phyloP scores from a whole-genome alignment of 768 basidiomycete species.

The Kwoniella dendrophila region DNA sequence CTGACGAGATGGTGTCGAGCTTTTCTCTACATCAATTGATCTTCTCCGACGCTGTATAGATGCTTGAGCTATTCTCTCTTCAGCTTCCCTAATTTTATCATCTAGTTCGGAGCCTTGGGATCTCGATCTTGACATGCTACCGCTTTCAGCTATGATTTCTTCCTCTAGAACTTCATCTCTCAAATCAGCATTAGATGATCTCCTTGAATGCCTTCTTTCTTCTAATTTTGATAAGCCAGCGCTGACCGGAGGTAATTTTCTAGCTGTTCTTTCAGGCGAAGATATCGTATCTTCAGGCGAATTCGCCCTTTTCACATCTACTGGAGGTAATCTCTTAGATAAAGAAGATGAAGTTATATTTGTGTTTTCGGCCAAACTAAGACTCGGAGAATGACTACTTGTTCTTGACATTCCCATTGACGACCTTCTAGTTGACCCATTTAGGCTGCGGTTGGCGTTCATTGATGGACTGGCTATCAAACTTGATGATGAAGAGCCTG shows the following conservation, averaged over 20 bases:
- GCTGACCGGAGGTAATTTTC: slow-evolving; percentile 7
- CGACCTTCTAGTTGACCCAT: slow-evolving; percentile 4
- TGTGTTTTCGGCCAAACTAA: neutral
- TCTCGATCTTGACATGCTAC: slow-evolving; percentile 2
- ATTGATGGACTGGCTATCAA: slow-evolving; percentile 13
- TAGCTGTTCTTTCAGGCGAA: slow-evolving; percentile 18
- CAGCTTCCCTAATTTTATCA: slow-evolving; percentile 24
- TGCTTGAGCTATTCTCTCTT: slow-evolving; percentile 22
- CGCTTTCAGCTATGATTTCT: neutral
- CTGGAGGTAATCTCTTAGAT: neutral
- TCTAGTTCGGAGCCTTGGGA: slow-evolving; percentile 25
- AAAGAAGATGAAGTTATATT: neutral
- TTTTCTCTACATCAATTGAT: slow-evolving; percentile 8
- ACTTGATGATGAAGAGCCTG: slow-evolving; percentile 26
- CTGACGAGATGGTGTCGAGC: neutral
- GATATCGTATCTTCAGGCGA: slow-evolving; percentile 8
- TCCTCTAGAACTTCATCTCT: slow-evolving; percentile 12
- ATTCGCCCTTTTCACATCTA: slow-evolving; percentile 8
- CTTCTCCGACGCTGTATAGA: neutral
- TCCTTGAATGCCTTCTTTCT: slow-evolving; percentile 3
- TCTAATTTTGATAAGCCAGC: slow-evolving; percentile 2
- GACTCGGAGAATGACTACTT: slow-evolving; percentile 19
- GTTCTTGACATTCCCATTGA: slow-evolving; percentile 10
- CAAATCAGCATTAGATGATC: slow-evolving; percentile 7
- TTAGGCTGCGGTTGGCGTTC: neutral